Percentiles rank a stretch among this genome's conserved stretches.
phyloP scores from a whole-genome alignment of 257 asterid genomes.

The Solanum virginianum region DNA sequence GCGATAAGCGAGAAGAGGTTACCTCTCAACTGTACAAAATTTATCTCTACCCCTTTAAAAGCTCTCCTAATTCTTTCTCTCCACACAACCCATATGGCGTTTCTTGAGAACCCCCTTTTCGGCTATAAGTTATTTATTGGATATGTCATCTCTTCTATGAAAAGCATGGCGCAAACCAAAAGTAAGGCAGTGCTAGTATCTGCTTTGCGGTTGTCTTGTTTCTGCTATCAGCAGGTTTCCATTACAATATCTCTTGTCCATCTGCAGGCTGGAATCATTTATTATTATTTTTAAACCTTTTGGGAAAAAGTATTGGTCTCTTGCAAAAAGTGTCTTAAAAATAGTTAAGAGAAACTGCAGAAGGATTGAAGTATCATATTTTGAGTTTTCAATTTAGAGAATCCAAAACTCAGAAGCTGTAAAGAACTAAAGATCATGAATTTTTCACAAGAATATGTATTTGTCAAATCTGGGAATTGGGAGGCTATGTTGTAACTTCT shows the following conservation, averaged over 20 bases:
- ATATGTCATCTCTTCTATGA: neutral
- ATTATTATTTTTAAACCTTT: neutral
- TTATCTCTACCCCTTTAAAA: neutral
- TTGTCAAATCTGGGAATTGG: neutral
- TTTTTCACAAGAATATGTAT: neutral
- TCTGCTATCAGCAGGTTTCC: neutral
- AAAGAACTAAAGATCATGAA: neutral
- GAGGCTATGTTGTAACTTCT: neutral
- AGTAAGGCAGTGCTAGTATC: neutral
- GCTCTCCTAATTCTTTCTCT: neutral
- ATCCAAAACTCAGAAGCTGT: neutral
- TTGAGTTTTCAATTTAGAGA: neutral
- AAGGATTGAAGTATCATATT: neutral
- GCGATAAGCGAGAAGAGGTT: neutral
- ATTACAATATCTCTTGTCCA: neutral
- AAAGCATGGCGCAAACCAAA: neutral
- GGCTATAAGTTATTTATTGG: neutral
- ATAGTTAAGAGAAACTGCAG: neutral
- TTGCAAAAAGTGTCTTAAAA: neutral
- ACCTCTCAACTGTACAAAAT: neutral
- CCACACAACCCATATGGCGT: neutral
- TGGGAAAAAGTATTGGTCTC: neutral
- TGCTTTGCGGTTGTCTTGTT: neutral
- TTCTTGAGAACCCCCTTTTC: neutral
- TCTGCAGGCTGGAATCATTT: neutral